phyloP scores from a whole-genome alignment of 768 basidiomycete species.

The Mycena pura region DNA sequence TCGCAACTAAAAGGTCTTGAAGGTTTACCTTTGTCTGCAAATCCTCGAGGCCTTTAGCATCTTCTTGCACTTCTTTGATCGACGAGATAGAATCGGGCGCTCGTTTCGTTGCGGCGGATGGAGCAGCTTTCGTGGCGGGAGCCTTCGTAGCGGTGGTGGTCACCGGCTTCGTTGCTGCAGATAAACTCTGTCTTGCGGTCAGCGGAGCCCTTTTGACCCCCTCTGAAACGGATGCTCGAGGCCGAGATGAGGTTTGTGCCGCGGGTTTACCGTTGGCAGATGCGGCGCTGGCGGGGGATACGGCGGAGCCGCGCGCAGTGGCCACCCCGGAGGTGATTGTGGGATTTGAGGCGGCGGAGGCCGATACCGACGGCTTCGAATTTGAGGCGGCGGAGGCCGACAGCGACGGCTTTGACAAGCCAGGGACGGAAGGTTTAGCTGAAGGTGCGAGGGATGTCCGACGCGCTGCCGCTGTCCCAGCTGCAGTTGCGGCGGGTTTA shows the following conservation, averaged over 20 bases:
- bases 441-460: slow-evolving; percentile 51
- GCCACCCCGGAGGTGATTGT: slow-evolving; percentile 37
- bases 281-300: slow-evolving; percentile 64
- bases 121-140: slow-evolving; percentile 42
- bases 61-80: slow-evolving; percentile 72
- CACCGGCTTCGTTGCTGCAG: slow-evolving; percentile 43
- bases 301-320: slow-evolving; percentile 54
- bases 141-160: slow-evolving; percentile 21
- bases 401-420: slow-evolving; percentile 43
- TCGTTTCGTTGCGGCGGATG: slow-evolving; percentile 48
- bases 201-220: slow-evolving; percentile 59
- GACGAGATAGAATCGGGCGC: slow-evolving; percentile 73
- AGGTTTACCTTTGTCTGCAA: slow-evolving; percentile 64
- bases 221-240: slow-evolving; percentile 74
- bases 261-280: slow-evolving; percentile 54
- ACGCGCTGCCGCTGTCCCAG: slow-evolving; percentile 43
- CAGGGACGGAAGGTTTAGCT: slow-evolving; percentile 40
- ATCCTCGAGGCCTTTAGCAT: slow-evolving; percentile 61
- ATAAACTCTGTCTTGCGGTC: slow-evolving; percentile 49
- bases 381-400: slow-evolving; percentile 45
- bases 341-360: slow-evolving; percentile 49
- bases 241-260: slow-evolving; percentile 48
- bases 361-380: slow-evolving; percentile 42
- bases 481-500: slow-evolving; percentile 41
- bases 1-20: neutral